Conservation (phyloP, 169 alveolate species). For the Plasmodium cynomolgi region DNA sequence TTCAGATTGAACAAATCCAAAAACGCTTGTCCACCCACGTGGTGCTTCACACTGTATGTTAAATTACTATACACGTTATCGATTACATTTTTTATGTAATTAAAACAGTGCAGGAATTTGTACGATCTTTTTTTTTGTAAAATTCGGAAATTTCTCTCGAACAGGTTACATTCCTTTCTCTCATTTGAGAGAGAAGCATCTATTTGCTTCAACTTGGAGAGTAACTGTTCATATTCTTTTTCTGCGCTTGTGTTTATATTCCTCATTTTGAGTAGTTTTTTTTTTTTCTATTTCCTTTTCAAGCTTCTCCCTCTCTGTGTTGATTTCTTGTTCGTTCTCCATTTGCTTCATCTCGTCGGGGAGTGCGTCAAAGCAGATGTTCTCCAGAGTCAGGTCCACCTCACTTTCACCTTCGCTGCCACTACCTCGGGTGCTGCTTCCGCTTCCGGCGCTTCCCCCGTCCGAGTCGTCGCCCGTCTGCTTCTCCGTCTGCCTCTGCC, state of each 20-base stretch:
- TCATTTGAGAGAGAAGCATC: constrained; percentile 40
- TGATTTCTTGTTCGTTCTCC: constrained; percentile 70
- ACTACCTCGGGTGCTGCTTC: background rate
- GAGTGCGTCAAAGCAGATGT: constrained; percentile 65
- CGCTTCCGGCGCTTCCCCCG: background rate
- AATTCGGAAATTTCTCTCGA: constrained; percentile 80
- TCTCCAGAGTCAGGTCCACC: constrained; percentile 28
- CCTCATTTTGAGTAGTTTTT: constrained; percentile 29
- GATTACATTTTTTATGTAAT: constrained; percentile 77
- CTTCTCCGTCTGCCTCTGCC: too few relatives aligned
- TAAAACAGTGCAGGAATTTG: constrained; percentile 81
- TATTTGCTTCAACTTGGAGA: constrained; percentile 17
- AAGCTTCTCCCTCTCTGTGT: constrained; percentile 70
- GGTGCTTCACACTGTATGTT: constrained; percentile 75
- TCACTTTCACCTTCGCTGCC: background rate
- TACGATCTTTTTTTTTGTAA: constrained; percentile 80
- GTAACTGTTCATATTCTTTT: constrained; percentile 33
- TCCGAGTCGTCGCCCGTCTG: too few relatives aligned
- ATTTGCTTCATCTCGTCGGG: constrained; percentile 75
- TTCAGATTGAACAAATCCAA: constrained; percentile 81
- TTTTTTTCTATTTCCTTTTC: constrained; percentile 77
- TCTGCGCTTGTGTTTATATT: constrained; percentile 62
- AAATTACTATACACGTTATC: constrained; percentile 82
- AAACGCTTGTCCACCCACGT: constrained; percentile 83
- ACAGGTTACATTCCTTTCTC: constrained; percentile 73